Evolutionary conservation across 2,329 filamentous ascomycete species (phyloP).

Genomic region (Cladosporium cucumerinum): DNA sequence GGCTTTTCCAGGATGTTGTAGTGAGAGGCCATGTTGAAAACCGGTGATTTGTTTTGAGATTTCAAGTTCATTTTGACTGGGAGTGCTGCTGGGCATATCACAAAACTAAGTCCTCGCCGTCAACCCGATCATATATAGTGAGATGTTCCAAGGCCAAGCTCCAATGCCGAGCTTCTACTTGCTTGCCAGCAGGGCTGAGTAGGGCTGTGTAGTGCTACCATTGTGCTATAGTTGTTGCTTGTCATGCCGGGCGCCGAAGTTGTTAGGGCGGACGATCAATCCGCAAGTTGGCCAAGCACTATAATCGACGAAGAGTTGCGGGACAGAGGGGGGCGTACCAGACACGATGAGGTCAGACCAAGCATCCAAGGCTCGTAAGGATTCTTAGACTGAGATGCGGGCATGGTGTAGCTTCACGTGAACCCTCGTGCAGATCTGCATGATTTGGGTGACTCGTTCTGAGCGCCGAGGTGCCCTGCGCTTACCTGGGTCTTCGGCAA

Average conservation of each 20-base stretch:
- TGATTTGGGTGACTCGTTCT: not conserved
- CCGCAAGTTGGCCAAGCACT: not conserved
- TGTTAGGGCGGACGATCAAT: not conserved
- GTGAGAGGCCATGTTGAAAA: not conserved
- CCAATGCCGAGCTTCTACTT: not conserved
- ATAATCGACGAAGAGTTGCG: not conserved
- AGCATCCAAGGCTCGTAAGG: not conserved
- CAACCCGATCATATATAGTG: not conserved
- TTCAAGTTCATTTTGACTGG: not conserved
- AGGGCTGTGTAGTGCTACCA: not conserved
- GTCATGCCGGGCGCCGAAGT: not conserved
- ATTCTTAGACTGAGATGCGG: not conserved
- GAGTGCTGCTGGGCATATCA: not conserved
- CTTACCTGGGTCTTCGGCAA: not conserved
- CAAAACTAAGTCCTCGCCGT: not conserved
- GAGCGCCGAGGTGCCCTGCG: conserved; percentile 5
- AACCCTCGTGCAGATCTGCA: not conserved
- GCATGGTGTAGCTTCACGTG: not conserved
- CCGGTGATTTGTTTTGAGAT: not conserved
- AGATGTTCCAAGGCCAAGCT: not conserved
- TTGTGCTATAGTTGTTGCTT: not conserved
- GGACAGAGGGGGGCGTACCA: not conserved
- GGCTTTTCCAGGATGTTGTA: not conserved
- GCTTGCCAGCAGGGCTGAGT: not conserved
- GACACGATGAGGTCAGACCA: conserved; percentile 4